Evolutionary conservation across 495 filamentous ascomycete species (phyloP).

Genomic region (Amorphotheca resinae): DNA sequence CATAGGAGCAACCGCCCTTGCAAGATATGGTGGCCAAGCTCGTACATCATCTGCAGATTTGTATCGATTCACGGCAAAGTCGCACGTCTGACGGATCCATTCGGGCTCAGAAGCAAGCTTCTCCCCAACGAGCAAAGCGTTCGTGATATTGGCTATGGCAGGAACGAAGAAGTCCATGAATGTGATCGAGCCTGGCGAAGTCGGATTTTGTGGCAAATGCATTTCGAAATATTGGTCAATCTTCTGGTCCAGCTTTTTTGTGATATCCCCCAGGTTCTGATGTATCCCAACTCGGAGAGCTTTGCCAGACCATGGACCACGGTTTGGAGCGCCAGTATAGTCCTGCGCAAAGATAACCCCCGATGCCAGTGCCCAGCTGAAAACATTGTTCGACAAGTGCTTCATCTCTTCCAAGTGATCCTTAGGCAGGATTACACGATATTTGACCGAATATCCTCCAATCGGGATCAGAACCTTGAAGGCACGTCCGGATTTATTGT

Average conservation of each 20-base stretch:
- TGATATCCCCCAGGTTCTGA: neutral
- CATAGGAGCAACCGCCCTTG: neutral
- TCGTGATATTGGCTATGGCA: neutral
- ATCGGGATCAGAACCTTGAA: neutral
- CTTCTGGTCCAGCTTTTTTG: neutral
- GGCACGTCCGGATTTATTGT: neutral
- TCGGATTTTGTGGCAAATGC: neutral
- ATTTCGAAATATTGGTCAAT: neutral
- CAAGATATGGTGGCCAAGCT: neutral
- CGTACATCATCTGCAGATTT: neutral
- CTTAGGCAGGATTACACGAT: neutral
- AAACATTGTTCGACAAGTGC: neutral
- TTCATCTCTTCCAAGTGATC: neutral
- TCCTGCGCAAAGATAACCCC: neutral
- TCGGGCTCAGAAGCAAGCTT: neutral
- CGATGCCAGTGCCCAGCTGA: neutral
- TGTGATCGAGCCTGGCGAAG: neutral
- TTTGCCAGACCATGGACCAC: neutral
- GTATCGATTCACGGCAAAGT: neutral
- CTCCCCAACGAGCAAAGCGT: neutral
- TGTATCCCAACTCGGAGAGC: neutral
- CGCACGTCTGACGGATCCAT: neutral
- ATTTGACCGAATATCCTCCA: neutral
- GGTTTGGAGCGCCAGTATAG: neutral
- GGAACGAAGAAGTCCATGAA: neutral